phyloP scores from a whole-genome alignment of 257 asterid genomes.

The Nicotiana otophora region DNA sequence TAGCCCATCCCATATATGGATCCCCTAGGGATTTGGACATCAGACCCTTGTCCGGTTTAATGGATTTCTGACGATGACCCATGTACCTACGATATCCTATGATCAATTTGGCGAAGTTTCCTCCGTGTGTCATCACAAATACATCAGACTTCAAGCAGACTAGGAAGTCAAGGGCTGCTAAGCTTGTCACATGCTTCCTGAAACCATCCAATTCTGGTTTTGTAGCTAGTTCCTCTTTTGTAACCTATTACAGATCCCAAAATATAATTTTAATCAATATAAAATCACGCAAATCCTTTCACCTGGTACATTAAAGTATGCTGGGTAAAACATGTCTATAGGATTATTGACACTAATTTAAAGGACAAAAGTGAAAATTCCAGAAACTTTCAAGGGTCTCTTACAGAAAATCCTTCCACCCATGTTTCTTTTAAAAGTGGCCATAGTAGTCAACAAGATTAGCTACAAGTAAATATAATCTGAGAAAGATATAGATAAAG shows the following conservation, averaged over 20 bases:
- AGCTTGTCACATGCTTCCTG: slow-evolving; percentile 93
- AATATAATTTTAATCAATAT: neutral
- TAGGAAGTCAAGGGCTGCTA: slow-evolving; percentile 96
- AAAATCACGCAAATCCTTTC: neutral
- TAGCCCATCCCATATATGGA: slow-evolving; percentile 99
- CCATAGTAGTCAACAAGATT: neutral
- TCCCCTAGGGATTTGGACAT: slow-evolving; percentile 97
- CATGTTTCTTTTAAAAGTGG: neutral
- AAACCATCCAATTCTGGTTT: slow-evolving; percentile 75
- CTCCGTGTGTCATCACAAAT: slow-evolving; percentile 98
- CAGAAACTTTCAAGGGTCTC: neutral
- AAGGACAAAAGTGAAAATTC: neutral
- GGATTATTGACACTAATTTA: neutral
- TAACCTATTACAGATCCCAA: slow-evolving; percentile 48
- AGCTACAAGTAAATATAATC: slow-evolving; percentile 2
- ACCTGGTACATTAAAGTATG: neutral
- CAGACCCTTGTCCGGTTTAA: slow-evolving; percentile 95
- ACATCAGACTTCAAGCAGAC: slow-evolving; percentile 95
- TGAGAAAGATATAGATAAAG: neutral
- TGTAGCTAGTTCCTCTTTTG: slow-evolving; percentile 86
- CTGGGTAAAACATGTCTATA: neutral
- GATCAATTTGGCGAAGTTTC: slow-evolving; percentile 89
- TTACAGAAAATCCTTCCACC: neutral
- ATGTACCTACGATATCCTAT: slow-evolving; percentile 80
- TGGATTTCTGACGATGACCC: slow-evolving; percentile 89